Base-by-base conservation (phyloP, 805 yeast genomes). In the Tetrapisispora phaffii region DNA sequence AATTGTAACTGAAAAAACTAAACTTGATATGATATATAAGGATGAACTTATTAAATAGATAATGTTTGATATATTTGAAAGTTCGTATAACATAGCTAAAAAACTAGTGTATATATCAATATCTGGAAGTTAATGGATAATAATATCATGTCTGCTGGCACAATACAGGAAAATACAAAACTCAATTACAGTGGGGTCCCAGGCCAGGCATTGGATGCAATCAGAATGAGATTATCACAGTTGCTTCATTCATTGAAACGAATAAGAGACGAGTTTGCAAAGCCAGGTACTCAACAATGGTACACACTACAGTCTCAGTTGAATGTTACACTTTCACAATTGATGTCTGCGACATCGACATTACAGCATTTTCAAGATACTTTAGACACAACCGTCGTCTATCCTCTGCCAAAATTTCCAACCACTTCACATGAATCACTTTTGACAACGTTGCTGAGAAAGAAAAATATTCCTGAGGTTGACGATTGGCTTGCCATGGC, bases 381-480 rank as follows among this genome's bases (percentile, higher is more conserved):
- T 0, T 67, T 93, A 22, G 73, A 74, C 38, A 65, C 76, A 5
- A 80, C 95, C 0, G 87, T 85, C 42, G 89, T 80, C 1, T 90
- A 77, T 57, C 98, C 98, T 1, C 68, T 85, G 44, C 82, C 89
- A 0, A 74, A 75, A 19, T 93, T 90, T 59, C 97, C 97, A 8
- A 77, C 94, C 0, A 76, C 86, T 1, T 83, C 85, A 37, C 89
- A 85, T 51, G 89, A 85, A 55, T 85, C 87, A 2, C 70, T 93
- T 31, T 66, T 89, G 42, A 84, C 95, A 0, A 88, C 97, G 0
- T 68, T 93, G 48, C 63, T 93, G 48, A 74, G 97, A 47, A 93
- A 89, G 60, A 90, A 89, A 59, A 82, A 82, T 41, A 68, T 85
- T 10, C 97, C 98, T 0, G 97, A 89, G 50, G 95, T 90, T 2